phyloP scores from a whole-genome alignment of 2,329 filamentous ascomycete species.

The Diaporthe sp. region DNA sequence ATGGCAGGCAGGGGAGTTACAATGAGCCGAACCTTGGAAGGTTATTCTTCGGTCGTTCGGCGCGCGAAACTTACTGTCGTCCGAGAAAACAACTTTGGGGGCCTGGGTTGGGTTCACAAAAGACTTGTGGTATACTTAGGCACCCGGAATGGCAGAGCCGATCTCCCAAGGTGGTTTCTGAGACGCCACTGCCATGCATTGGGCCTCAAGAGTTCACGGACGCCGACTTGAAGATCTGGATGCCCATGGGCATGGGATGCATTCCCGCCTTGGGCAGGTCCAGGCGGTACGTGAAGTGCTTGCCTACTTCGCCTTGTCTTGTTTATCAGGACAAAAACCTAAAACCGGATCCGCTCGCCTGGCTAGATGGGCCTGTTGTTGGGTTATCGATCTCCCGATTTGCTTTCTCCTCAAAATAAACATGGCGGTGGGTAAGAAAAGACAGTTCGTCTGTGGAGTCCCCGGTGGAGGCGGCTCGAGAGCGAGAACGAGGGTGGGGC shows the following conservation, averaged over 20 bases:
- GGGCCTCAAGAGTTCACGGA: slow-evolving; percentile 8
- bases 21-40: not conserved
- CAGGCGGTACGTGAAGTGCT: not conserved
- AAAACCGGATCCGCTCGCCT: not conserved
- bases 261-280: not conserved
- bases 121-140: not conserved
- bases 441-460: not conserved
- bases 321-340: not conserved
- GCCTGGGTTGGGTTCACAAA: not conserved
- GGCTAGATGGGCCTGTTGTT: not conserved
- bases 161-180: not conserved
- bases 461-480: not conserved
- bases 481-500: not conserved
- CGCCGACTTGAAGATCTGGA: not conserved
- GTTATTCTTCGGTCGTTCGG: slow-evolving; percentile 16
- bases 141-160: not conserved
- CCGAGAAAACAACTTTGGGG: not conserved
- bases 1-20: slow-evolving; percentile 12
- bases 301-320: not conserved
- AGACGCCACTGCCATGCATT: not conserved
- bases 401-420: slow-evolving; percentile 23
- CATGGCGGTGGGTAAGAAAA: slow-evolving; percentile 15
- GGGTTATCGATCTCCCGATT: slow-evolving; percentile 4
- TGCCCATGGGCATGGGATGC: not conserved
- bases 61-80: not conserved